Percentiles rank a stretch among this genome's conserved stretches.
Evolutionary conservation across 768 basidiomycete genomes (phyloP).

Genomic region (Kwoniella mangroviensis): DNA sequence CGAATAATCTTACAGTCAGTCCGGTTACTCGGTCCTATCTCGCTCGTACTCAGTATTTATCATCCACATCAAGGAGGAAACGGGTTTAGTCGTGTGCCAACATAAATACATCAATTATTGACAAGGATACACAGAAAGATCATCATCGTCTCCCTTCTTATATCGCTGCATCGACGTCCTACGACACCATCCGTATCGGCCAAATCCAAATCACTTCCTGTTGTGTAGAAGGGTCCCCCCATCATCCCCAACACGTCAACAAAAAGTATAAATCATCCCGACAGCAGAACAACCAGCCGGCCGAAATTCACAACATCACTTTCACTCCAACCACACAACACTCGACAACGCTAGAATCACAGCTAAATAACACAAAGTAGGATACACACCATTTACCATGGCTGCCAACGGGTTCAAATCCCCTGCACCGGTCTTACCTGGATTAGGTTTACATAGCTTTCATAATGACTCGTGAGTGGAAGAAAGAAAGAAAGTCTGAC

Average conservation of each 20-base stretch:
- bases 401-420: slow-evolving; percentile 39
- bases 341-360: neutral
- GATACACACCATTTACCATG: slow-evolving; percentile 8
- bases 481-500: too few relatives aligned
- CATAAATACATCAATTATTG: neutral
- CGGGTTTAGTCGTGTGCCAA: neutral
- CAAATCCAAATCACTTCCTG: neutral
- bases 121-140: neutral
- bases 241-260: neutral
- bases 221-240: neutral
- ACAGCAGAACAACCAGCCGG: neutral
- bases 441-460: slow-evolving; percentile 53
- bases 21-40: neutral
- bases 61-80: neutral
- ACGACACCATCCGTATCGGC: neutral
- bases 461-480: slow-evolving; percentile 51
- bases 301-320: neutral
- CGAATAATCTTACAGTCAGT: neutral
- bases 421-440: slow-evolving; percentile 55
- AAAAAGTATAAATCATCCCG: neutral
- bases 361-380: neutral
- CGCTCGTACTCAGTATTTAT: neutral
- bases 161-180: neutral
- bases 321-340: neutral
- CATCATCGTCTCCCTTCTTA: neutral